Conservation (phyloP, 495 filamentous ascomycete species). For the Echria macrotheca region DNA sequence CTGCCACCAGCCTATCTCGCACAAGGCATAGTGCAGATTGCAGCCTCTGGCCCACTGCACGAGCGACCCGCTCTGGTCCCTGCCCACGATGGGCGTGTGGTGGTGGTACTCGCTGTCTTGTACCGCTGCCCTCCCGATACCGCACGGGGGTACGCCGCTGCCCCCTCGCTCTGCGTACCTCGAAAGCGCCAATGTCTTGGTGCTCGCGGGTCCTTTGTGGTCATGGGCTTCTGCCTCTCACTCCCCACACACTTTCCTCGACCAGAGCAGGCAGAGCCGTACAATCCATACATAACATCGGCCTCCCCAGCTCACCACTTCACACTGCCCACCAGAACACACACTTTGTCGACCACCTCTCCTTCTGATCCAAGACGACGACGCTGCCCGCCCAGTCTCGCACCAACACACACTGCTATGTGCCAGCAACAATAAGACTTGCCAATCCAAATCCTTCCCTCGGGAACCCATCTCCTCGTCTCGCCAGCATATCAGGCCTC, state of each 20-base stretch:
- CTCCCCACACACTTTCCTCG: constrained; percentile 20
- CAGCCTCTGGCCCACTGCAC: constrained; percentile 23
- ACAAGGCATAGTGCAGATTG: constrained; percentile 28
- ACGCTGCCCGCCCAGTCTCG: no score
- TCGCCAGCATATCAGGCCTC: not conserved
- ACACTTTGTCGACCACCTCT: constrained; percentile 24
- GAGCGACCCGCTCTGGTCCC: constrained; percentile 20
- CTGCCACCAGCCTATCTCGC: constrained; percentile 19
- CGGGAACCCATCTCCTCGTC: constrained; percentile 6
- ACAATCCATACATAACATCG: constrained; percentile 27
- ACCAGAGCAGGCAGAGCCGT: constrained; percentile 20
- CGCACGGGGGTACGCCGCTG: constrained; percentile 16
- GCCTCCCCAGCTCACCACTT: constrained; percentile 27
- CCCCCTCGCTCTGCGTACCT: constrained; percentile 16
- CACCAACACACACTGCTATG: constrained; percentile 15
- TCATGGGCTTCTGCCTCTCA: constrained; percentile 30
- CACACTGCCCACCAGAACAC: constrained; percentile 18
- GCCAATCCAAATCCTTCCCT: constrained; percentile 18
- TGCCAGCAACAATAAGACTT: constrained; percentile 18
- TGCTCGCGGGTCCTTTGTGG: constrained; percentile 31
- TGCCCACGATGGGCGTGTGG: constrained; percentile 21
- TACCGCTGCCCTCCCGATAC: constrained; percentile 4
- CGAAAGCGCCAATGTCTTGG: constrained; percentile 27
- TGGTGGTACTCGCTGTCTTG: not conserved
- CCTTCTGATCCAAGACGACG: no score